Evolutionary conservation across 1,139 yeast species (phyloP), one percentile per base, ranked within the genome.

Genomic region (Pichia sp.): DNA sequence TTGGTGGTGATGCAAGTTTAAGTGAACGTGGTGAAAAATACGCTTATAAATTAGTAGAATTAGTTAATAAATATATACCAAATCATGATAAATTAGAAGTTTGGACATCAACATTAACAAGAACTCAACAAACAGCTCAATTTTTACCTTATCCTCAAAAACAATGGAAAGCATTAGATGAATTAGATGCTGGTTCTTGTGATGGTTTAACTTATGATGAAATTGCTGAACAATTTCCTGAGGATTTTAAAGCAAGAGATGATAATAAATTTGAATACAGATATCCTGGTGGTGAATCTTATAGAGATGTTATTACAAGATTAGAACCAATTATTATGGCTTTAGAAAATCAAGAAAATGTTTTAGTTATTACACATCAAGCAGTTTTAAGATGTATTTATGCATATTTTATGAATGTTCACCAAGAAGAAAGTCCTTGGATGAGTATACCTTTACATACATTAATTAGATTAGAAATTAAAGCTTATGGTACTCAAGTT

Each of bases 401-500:
- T 67, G 97, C 98, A 5, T 92, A 94, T 66, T 92, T 90, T 65
- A 94, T 92, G 97, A 92, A 92, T 65, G 96, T 92, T 26, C 96
- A 97, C 5, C 97, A 90, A 66, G 97, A 92, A 61, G 94, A 89
- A 64, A 80, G 90, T 52, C 99, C 99, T 4, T 92, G 98, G 97
- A 90, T 92, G 96, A 88, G 95, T 44, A 95, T 92, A 49, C 99
- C 99, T 7, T 73, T 92, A 61, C 99, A 92, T 64, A 92, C 98
- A 0, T 73, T 92, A 65, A 92, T 92, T 60, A 86, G 88, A 63
- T 74, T 92, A 56, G 97, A 94, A 65, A 97, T 97, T 8, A 75
- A 95, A 51, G 97, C 98, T 1, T 90, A 88, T 64, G 84, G 83
- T 48, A 92, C 98, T 0, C 69, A 83, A 43, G 97, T 90, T 38